These are phyloP conservation scores for Globisporangium orthogonon DNA, from an alignment of 352 stramenopile species.

Conservation along the genomic window DNA sequence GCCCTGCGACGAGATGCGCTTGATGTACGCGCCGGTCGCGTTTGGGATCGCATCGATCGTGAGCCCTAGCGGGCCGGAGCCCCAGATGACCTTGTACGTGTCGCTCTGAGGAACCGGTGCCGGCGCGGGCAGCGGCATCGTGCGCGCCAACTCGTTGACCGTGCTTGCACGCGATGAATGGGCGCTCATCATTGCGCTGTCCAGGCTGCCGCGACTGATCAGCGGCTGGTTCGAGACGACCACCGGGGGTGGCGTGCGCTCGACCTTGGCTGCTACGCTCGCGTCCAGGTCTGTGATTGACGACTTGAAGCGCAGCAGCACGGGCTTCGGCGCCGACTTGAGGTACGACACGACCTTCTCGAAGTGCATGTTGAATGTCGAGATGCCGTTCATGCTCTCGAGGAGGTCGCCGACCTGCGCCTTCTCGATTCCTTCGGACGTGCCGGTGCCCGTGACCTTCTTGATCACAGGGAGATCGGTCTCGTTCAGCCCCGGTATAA, in stretches of 20 bases:
- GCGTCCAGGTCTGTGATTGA: conserved; percentile 28
- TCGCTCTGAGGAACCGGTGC: conserved; percentile 18
- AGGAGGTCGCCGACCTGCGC: conserved; percentile 78
- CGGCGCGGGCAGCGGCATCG: conserved; percentile 17
- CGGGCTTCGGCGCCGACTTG: conserved; percentile 75
- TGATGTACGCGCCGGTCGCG: conserved; percentile 66
- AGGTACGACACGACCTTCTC: conserved; percentile 79
- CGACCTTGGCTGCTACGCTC: background rate
- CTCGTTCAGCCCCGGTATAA: conserved; percentile 78
- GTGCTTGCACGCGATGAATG: background rate
- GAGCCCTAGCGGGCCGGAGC: conserved; percentile 60
- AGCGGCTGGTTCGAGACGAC: conserved; percentile 5
- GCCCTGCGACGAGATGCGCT: conserved; percentile 69
- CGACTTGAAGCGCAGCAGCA: conserved; percentile 62
- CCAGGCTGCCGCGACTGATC: conserved; percentile 7
- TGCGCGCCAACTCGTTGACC: conserved; percentile 13
- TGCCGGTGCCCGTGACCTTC: conserved; percentile 82
- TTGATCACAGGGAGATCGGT: conserved; percentile 82
- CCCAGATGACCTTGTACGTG: conserved; percentile 80
- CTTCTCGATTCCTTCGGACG: conserved; percentile 70
- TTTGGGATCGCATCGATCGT: conserved; percentile 74
- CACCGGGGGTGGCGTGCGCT: background rate
- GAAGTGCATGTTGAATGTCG: conserved; percentile 62
- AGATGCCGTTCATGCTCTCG: conserved; percentile 77
- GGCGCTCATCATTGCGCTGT: conserved; percentile 6